Base-by-base conservation (phyloP, 1,284 basidiomycete species). In the Stereum hirsutum region DNA sequence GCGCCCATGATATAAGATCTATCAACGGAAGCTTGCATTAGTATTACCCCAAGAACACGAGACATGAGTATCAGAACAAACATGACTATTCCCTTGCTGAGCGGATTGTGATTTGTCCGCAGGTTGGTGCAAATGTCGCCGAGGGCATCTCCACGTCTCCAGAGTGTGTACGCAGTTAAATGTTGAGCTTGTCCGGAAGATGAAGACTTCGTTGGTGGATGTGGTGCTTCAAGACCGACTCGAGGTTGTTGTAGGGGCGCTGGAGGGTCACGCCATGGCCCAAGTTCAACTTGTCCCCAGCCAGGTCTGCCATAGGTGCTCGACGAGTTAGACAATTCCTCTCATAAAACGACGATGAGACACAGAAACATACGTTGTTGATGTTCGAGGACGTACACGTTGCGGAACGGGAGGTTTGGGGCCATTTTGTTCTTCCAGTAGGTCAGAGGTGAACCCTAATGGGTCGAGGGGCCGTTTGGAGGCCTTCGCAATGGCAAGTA, bases 61-160 rank as follows among this genome's bases (percentile, higher is more conserved):
- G 42, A 11, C 27, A 41, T 17, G 23, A 6, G 26, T 6, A 33
- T 17, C 15, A 40, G 19, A 10, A 27, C 14, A 20, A 46, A 81
- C 78, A 81, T 78, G 19, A 79, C 75, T 4, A 76, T 78, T 26
- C 64, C 60, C 43, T 65, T 61, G 44, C 72, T 71, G 40, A 81
- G 60, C 11, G 72, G 71, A 37, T 70, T 66, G 20, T 64, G 57
- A 43, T 51, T 54, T 52, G 60, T 52, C 34, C 65, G 51, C 51
- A 78, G 51, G 32, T 61, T 52, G 11, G 58, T 52, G 56, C 78
- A 73, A 56, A 81, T 78, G 38, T 64, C 60, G n/a, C 63, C 55
- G 6, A 80, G 53, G 57, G 70, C 60, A 35, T 63, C 54, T 15
- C 59, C 55, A 21, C 65, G 39, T 48, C 74, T 64, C 78, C 78